Conservation (phyloP, 2,329 filamentous ascomycete genomes). For the Ascochyta pisi region DNA sequence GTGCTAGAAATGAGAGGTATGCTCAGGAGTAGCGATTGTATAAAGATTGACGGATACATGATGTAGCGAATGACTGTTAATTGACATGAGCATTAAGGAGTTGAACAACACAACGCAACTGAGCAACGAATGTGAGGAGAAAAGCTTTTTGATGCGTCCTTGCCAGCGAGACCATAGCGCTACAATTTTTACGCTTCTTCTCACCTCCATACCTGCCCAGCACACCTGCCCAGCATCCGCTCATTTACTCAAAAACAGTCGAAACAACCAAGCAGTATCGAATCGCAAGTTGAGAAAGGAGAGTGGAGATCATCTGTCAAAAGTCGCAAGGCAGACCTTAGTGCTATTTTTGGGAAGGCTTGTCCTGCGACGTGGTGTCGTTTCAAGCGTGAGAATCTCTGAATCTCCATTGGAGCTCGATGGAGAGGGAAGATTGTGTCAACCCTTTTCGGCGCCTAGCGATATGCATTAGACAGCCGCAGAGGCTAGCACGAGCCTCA, state of each 20-base stretch:
- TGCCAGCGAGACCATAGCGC: background rate
- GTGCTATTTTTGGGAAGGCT: constrained; percentile 14
- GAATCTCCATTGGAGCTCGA: constrained; percentile 12
- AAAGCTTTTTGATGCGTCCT: background rate
- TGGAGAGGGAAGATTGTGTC: constrained; percentile 1
- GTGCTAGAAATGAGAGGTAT: constrained; percentile 27
- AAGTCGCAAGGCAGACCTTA: constrained; percentile 24
- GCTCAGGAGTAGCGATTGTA: constrained; percentile 22
- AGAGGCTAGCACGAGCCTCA: constrained; percentile 4
- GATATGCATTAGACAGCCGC: constrained; percentile 3
- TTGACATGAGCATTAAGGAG: background rate
- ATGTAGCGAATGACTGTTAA: background rate
- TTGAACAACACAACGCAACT: background rate
- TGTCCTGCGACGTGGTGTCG: constrained; percentile 18
- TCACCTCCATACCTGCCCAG: too few species aligned
- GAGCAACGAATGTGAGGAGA: constrained; percentile 2
- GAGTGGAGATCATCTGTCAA: constrained; percentile 15
- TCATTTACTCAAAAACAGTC: constrained; percentile 17
- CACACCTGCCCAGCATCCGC: constrained; percentile 16
- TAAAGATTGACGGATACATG: constrained; percentile 28
- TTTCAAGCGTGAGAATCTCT: constrained; percentile 3
- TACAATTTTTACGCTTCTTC: too few species aligned
- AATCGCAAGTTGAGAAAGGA: constrained; percentile 12
- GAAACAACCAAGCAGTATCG: constrained; percentile 6
- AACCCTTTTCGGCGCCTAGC: background rate